Base-by-base conservation (phyloP, 129 eudicot genomes). In the Pulicaria dysenterica region DNA sequence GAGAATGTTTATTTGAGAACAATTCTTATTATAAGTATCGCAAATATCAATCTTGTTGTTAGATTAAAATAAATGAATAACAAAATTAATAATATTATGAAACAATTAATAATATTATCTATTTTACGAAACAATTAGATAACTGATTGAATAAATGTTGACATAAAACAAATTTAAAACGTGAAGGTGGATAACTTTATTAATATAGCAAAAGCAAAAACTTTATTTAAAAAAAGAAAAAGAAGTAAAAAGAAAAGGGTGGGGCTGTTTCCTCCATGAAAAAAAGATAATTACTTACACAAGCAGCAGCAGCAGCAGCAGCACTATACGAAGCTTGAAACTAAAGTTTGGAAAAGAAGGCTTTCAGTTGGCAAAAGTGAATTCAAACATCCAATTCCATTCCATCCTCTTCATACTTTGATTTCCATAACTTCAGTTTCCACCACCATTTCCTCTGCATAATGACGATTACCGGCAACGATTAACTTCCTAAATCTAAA, bases 351-450 rank as follows among this genome's bases (percentile, higher is more conserved):
- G 2, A 72, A 58, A 58, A 58, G 34, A 69, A 58, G 37, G 11
- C 36, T 50, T 68, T 11, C 12, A 31, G 4, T 1, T 47, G 6
- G 16, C 16, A 51, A 50, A 48, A 44, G 38, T 39, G 37, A 53
- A 42, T 70, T 70, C 63, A 70, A 70, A 70, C 75, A 40, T 41
- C 64, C 8, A 63, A 51, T 13, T 67, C 59, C 53, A 66, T 57
- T 24, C 13, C 73, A 68, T 51, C 45, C n/a, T n/a, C n/a, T n/a
- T n/a, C n/a, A n/a, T n/a, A n/a, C n/a, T 36, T 48, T 34, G 31
- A 66, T 67, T 67, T 50, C 63, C 11, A 51, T 53, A 51, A 39
- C 74, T n/a, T n/a, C n/a, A n/a, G n/a, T n/a, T n/a, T n/a, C 13
- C 43, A 13, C 63, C 51, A 7, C 53, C 45, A 7, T 11, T 50